Base-by-base conservation (phyloP, 352 stramenopile genomes). In the Globisporangium canariense region DNA sequence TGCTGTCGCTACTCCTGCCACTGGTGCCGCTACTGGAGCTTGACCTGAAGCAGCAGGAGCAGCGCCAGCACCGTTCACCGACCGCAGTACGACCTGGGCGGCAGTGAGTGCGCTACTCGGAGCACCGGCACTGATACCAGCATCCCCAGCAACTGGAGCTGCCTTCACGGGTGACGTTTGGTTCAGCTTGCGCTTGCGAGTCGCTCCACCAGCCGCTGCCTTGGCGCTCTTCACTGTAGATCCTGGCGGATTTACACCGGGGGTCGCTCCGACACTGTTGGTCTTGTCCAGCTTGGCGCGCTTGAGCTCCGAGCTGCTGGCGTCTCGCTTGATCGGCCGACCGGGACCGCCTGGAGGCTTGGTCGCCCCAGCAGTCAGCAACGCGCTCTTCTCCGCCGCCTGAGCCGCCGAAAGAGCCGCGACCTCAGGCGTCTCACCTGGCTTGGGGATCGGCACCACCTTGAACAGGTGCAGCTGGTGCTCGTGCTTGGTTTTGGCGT, bases 381-480 rank as follows among this genome's bases (percentile, higher is more conserved):
- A 13, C 4, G 28, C 43, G 8, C 41, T 41, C 32, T 45, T 60
- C 49, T 57, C 67, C 14, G 41, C 41, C 8, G 13, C 14, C 13
- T 58, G 68, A 55, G 30, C 10, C 38, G 49, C 8, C 50, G 13
- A 20, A n/a, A 25, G 69, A 54, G 74, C 25, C 25, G 25, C 25
- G 25, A 28, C 68, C 34, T 79, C 68, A 2, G 67, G 52, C 9
- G 73, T 66, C n/a, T 89, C 80, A 3, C 76, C 81, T 22, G 83
- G 80, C 9, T 83, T 81, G 25, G 87, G 87, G 51, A 95, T 95
- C 8, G 87, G 65, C 1, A 97, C 81, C 43, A 99, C 97, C 52
- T 97, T 94, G 79, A 98, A 97, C 38, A 97, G 76, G 61, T 91
- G 93, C 68, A 98, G 83, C 59, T 89, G 82, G 69, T 98, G 95